Evolutionary conservation across 495 filamentous ascomycete genomes (phyloP), one percentile per base, ranked within the genome.

Genomic region (Aspergillus ostianus): DNA sequence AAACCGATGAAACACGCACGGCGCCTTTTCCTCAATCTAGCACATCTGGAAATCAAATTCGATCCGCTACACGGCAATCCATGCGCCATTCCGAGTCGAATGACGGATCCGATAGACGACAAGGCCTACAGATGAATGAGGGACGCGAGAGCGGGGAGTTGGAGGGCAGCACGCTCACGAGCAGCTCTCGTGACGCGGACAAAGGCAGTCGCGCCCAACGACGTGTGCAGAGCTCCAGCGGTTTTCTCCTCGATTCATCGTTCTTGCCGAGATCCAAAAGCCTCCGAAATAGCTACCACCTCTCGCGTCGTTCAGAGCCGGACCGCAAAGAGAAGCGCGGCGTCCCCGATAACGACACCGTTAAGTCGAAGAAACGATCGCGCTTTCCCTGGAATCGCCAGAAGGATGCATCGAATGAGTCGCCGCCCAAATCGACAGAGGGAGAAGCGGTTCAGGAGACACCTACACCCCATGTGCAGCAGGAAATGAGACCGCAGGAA

Each of bases 201-300:
- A 64, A 65, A 57, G 68, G 64, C 52, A 66, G 57, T 52, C 60
- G 61, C 13, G 52, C 58, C 12, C 70, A 70, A 47, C 63, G 74
- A 8, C 70, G 73, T 59, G 71, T 70, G 8, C 71, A 70, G 47
- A 75, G 62, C 64, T 78, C 79, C 2, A 66, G 79, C 53, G 73
- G 78, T 17, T 83, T 83, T 30, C 58, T 83, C 26, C 56, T 83
- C 36, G 78, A 79, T 53, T 73, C 75, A 5, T 61, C 65, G 9
- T 68, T 69, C 20, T 18, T 76, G 13, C 75, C 73, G 26, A 67
- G 67, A 12, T 63, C 75, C 8, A 72, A 59, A 36, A 69, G 67
- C 49, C 58, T 69, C 9, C 63, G 67, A 41, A 58, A 67, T 3
- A 64, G 61, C 52, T 61, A 68, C 26, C 66, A 75, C 32, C 68